phyloP scores from a whole-genome alignment of 805 yeast genomes.

The Sugiyamaella mastotermitis region DNA sequence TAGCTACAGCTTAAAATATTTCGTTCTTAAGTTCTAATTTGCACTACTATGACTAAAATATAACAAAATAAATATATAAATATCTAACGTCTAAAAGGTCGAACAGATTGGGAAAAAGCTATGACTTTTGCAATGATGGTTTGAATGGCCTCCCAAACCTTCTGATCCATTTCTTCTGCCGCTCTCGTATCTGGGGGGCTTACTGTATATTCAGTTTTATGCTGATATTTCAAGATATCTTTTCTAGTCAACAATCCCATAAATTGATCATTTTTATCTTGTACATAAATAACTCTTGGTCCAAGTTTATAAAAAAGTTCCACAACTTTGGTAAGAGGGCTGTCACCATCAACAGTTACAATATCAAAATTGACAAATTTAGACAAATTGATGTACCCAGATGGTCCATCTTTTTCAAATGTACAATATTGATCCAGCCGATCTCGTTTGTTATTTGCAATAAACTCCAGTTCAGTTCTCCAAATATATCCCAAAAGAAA shows the following conservation, averaged over 20 bases:
- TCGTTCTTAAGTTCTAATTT: too few species aligned
- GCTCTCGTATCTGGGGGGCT: slow-evolving; percentile 11
- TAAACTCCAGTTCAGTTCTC: slow-evolving; percentile 23
- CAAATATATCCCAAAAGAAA: slow-evolving; percentile 31
- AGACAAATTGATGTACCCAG: slow-evolving; percentile 11
- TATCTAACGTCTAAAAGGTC: too few species aligned
- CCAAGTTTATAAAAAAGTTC: slow-evolving; percentile 75
- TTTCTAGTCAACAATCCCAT: slow-evolving; percentile 81
- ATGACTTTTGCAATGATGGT: too few species aligned
- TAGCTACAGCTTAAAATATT: too few species aligned
- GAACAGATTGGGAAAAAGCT: too few species aligned
- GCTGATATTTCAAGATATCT: slow-evolving; percentile 57
- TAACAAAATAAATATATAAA: too few species aligned
- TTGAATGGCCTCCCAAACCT: slow-evolving; percentile 20
- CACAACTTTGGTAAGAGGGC: slow-evolving; percentile 55
- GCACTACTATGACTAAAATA: too few species aligned
- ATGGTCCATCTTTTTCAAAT: slow-evolving; percentile 8
- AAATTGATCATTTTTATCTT: slow-evolving; percentile 47
- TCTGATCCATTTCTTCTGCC: slow-evolving; percentile 18
- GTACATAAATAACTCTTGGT: slow-evolving; percentile 66
- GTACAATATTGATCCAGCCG: slow-evolving; percentile 8
- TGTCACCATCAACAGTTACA: slow-evolving; percentile 46
- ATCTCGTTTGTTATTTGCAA: slow-evolving; percentile 11
- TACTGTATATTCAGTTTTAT: slow-evolving; percentile 14
- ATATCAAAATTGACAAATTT: slow-evolving; percentile 42